phyloP scores from a whole-genome alignment of 2,329 filamentous ascomycete genomes.

The Cyphellophora europaea region DNA sequence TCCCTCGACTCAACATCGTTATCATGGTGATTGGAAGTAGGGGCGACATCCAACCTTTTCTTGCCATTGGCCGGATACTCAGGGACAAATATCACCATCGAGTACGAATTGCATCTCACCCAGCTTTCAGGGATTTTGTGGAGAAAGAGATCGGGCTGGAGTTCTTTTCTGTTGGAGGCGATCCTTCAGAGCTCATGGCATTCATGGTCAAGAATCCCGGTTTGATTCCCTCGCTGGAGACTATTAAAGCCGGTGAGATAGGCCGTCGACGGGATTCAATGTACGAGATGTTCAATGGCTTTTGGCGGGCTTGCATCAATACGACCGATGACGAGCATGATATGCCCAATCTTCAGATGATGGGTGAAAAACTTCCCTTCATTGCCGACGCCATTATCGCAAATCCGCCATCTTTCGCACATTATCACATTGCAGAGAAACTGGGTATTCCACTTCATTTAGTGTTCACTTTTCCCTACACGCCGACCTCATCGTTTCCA shows the following conservation, averaged over 20 bases:
- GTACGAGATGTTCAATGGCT: slow-evolving; percentile 75
- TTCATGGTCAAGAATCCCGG: slow-evolving; percentile 80
- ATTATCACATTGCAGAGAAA: slow-evolving; percentile 27
- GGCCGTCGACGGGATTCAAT: slow-evolving; percentile 57
- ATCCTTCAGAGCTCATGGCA: slow-evolving; percentile 73
- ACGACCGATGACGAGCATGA: slow-evolving; percentile 58
- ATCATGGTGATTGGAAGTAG: slow-evolving; percentile 76
- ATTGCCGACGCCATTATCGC: slow-evolving; percentile 29
- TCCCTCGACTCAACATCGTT: slow-evolving; percentile 62
- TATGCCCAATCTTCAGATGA: slow-evolving; percentile 52
- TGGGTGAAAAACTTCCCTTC: slow-evolving; percentile 43
- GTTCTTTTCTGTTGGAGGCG: slow-evolving; percentile 71
- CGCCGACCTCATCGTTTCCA: slow-evolving; percentile 61
- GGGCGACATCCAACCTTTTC: slow-evolving; percentile 72
- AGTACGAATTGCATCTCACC: slow-evolving; percentile 70
- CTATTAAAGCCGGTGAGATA: slow-evolving; percentile 65
- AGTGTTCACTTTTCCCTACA: slow-evolving; percentile 53
- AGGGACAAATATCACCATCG: slow-evolving; percentile 63
- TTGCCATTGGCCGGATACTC: slow-evolving; percentile 64
- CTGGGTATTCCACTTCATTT: slow-evolving; percentile 27
- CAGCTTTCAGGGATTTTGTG: slow-evolving; percentile 66
- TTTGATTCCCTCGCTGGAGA: slow-evolving; percentile 64
- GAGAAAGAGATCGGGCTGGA: slow-evolving; percentile 63
- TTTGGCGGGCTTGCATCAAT: slow-evolving; percentile 67
- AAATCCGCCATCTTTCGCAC: slow-evolving; percentile 29